phyloP scores from a whole-genome alignment of 257 asterid genomes.

The Nicotiana paniculata region DNA sequence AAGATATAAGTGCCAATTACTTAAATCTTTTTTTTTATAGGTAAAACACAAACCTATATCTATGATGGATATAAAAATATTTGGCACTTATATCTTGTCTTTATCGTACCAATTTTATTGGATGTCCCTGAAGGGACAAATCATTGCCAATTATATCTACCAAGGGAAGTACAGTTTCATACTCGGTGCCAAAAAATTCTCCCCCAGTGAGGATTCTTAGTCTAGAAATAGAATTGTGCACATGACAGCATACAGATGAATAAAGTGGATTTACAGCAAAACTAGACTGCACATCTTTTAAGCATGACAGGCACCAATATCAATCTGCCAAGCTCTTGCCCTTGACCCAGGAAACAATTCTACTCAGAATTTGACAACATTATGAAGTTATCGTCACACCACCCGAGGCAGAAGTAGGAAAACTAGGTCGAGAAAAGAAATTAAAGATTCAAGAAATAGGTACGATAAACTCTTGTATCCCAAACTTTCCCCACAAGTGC shows the following conservation, averaged over 20 bases:
- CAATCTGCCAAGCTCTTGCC: not conserved
- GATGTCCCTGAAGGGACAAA: not conserved
- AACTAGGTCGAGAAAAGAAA: not conserved
- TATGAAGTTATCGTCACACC: not conserved
- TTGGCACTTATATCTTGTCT: not conserved
- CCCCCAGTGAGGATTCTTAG: not conserved
- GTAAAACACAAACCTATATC: not conserved
- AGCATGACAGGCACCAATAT: not conserved
- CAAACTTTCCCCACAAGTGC: not conserved
- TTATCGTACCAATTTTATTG: not conserved
- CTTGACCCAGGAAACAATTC: not conserved
- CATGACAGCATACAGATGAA: not conserved
- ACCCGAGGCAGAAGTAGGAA: not conserved
- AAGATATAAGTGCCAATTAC: too few relatives aligned
- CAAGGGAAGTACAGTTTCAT: not conserved
- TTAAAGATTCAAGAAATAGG: not conserved
- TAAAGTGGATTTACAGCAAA: not conserved
- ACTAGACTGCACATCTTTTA: not conserved
- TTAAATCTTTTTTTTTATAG: too few relatives aligned
- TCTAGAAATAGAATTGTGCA: not conserved
- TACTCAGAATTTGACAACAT: not conserved
- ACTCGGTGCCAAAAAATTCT: not conserved
- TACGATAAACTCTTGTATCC: not conserved
- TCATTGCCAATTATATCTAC: not conserved
- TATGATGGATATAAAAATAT: not conserved